Evolutionary conservation across 2,329 filamentous ascomycete species (phyloP).

Genomic region (Talaromyces sp.): DNA sequence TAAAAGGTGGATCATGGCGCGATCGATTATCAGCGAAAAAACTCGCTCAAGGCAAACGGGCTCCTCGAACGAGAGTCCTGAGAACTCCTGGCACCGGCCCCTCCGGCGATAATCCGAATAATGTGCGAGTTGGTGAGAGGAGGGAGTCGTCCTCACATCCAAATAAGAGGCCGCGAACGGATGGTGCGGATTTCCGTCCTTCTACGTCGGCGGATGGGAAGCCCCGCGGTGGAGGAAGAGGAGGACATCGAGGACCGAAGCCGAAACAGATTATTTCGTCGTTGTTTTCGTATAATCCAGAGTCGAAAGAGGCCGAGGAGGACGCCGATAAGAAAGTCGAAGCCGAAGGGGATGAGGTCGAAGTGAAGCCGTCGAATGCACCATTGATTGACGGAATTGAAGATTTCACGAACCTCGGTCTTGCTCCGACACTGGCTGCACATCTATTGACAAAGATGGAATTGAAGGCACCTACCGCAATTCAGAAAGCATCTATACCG

Average conservation of each 20-base stretch:
- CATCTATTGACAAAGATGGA: conserved; percentile 82
- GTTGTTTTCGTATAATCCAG: conserved; percentile 86
- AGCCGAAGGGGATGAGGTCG: conserved; percentile 35
- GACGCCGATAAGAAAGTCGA: conserved; percentile 36
- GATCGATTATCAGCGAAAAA: conserved; percentile 80
- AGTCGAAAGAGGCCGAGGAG: conserved; percentile 57
- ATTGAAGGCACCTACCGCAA: conserved; percentile 86
- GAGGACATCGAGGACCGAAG: conserved; percentile 14
- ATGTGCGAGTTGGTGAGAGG: conserved; percentile 26
- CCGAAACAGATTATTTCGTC: conserved; percentile 75
- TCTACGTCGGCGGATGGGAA: conserved; percentile 16
- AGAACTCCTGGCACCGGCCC: conserved; percentile 16
- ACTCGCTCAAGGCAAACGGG: conserved; percentile 51
- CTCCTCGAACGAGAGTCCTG: conserved; percentile 22
- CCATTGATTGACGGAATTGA: conserved; percentile 78
- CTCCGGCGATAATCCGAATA: conserved; percentile 31
- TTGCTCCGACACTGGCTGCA: conserved; percentile 74
- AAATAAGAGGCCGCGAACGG: conserved; percentile 40
- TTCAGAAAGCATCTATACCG: conserved; percentile 84
- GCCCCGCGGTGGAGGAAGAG: conserved; percentile 5
- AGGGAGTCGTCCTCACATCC: conserved; percentile 21
- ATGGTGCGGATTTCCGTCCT: conserved; percentile 36
- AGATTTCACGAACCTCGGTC: conserved; percentile 79
- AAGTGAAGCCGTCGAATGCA: conserved; percentile 78
- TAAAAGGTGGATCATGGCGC: conserved; percentile 91